A percentile compares a stretch with the other conserved stretches of the same genome.
Conservation (phyloP, 108 stramenopile genomes). For the Fragilaria crotonensis region DNA sequence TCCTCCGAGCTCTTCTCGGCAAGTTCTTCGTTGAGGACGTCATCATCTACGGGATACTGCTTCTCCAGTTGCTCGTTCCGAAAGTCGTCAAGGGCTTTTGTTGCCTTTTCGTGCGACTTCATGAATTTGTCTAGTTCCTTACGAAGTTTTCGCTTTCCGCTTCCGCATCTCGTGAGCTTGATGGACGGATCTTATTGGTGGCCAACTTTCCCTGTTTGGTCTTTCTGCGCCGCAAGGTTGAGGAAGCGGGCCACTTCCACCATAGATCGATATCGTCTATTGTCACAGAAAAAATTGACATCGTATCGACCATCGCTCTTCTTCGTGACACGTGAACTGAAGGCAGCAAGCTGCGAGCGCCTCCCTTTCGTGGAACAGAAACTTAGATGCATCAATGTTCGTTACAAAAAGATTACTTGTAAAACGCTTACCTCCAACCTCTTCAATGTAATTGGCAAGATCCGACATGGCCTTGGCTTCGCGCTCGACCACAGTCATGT, state of each 20-base stretch:
- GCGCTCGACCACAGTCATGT: constrained; percentile 46
- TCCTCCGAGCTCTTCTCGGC: background rate
- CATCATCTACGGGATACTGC: constrained; percentile 38
- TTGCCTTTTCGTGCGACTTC: constrained; percentile 48
- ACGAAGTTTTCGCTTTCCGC: constrained; percentile 64
- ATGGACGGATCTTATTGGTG: background rate
- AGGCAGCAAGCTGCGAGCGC: constrained; percentile 15
- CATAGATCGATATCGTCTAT: constrained; percentile 72
- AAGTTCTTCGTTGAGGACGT: constrained; percentile 15
- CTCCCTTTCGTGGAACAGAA: background rate
- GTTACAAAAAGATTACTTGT: no score
- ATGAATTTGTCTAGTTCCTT: constrained; percentile 66
- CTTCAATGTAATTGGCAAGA: constrained; percentile 50
- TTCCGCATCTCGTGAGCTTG: constrained; percentile 35
- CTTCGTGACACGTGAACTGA: constrained; percentile 30
- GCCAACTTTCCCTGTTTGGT: background rate
- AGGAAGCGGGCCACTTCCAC: constrained; percentile 64
- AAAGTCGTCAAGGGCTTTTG: constrained; percentile 64
- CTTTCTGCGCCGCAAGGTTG: constrained; percentile 33
- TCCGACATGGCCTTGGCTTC: constrained; percentile 64
- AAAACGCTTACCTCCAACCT: constrained; percentile 50
- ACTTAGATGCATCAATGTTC: no score
- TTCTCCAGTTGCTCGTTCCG: constrained; percentile 45
- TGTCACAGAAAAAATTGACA: constrained; percentile 53
- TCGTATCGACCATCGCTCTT: constrained; percentile 61